A percentile compares a stretch with the other conserved stretches of the same genome.
Conservation (phyloP, 2,329 filamentous ascomycete genomes). For the Penicillium palitans region DNA sequence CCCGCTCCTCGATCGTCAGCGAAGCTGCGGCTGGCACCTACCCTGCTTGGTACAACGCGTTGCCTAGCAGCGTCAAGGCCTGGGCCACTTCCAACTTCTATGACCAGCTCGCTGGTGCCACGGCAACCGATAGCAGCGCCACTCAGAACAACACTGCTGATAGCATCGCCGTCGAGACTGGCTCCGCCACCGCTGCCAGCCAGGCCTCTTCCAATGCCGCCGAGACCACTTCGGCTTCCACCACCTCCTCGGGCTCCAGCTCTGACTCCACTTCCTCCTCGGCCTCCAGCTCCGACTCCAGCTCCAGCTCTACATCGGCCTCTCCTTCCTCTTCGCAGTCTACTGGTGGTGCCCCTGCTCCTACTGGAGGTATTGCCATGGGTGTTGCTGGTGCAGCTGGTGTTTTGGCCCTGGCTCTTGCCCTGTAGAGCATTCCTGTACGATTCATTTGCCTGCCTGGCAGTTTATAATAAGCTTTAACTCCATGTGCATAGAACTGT, state of each 20-base stretch:
- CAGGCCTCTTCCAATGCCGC: slow-evolving; percentile 2
- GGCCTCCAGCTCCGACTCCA: not conserved
- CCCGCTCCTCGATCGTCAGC: slow-evolving; percentile 17
- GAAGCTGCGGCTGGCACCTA: slow-evolving; percentile 23
- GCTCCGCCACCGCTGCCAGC: not conserved
- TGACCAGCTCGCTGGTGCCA: not conserved
- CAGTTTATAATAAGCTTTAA: not conserved
- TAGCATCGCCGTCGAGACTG: not conserved
- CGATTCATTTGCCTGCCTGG: not conserved
- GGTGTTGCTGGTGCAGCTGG: slow-evolving; percentile 28
- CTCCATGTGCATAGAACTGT: not conserved
- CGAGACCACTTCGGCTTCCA: not conserved
- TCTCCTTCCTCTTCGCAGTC: slow-evolving; percentile 19
- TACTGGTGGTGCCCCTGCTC: slow-evolving; percentile 24
- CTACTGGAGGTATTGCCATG: slow-evolving; percentile 26
- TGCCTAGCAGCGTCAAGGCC: slow-evolving; percentile 28
- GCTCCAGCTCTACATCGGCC: slow-evolving; percentile 7
- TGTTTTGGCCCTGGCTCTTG: slow-evolving; percentile 27
- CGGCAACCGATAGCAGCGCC: not conserved
- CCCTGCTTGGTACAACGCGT: slow-evolving; percentile 30
- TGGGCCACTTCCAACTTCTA: slow-evolving; percentile 19
- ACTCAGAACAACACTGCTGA: not conserved
- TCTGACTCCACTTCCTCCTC: slow-evolving; percentile 1
- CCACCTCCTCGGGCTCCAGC: not conserved
- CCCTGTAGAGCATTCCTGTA: slow-evolving; percentile 19